phyloP scores from a whole-genome alignment of 2,329 filamentous ascomycete species.

The Sclerotinia sclerotiorum region DNA sequence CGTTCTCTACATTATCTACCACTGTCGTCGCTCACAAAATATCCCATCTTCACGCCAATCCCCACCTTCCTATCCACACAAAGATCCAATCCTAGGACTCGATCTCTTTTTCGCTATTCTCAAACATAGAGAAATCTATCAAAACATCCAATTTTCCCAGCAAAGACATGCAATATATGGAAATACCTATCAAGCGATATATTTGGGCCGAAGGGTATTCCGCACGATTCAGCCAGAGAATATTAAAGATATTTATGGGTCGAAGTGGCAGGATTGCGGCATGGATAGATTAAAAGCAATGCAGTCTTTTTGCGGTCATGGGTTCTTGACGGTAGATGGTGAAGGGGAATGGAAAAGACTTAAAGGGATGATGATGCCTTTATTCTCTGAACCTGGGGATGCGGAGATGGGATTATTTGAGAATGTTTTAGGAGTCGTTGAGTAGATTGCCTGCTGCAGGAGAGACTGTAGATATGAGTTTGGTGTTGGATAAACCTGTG shows the following conservation, averaged over 20 bases:
- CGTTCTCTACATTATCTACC: background rate
- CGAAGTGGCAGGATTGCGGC: background rate
- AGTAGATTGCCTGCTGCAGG: no score
- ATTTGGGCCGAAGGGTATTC: background rate
- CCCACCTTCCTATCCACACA: background rate
- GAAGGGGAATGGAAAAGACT: no score
- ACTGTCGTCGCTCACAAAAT: no score
- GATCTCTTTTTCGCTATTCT: background rate
- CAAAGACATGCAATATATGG: background rate
- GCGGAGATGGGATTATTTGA: no score
- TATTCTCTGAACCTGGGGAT: no score
- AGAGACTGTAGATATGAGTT: no score
- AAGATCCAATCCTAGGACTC: background rate
- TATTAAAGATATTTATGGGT: background rate
- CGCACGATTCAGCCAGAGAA: background rate
- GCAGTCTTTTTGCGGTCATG: background rate
- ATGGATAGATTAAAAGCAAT: background rate
- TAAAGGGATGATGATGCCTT: no score
- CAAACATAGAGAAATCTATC: background rate
- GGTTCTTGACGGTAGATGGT: background rate
- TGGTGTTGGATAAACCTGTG: no score
- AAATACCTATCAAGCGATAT: background rate
- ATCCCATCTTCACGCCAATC: background rate
- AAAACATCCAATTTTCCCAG: background rate
- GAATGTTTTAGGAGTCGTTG: no score